Percentiles rank a stretch among this genome's conserved stretches.
Conservation (phyloP, 225 moss, liverwort and hornwort species). For the Sphagnum contortum region DNA sequence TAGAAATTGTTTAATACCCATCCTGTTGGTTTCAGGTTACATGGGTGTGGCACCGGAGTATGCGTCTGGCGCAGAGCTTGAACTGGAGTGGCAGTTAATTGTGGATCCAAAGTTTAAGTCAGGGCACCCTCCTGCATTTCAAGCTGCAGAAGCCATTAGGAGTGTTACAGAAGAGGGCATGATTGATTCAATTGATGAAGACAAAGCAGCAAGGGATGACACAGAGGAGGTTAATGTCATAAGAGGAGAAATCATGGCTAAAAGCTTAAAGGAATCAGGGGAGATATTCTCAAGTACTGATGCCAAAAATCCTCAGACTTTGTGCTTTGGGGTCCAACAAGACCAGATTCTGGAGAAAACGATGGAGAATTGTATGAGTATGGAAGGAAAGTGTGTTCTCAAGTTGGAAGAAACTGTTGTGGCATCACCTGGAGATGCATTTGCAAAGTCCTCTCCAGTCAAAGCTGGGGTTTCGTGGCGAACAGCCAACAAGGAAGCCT, state of each 20-base stretch:
- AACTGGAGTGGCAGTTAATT: slow-evolving; percentile 84
- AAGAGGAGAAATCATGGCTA: slow-evolving; percentile 30
- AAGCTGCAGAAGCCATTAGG: slow-evolving; percentile 17
- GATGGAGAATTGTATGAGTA: slow-evolving; percentile 11
- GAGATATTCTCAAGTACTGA: slow-evolving; percentile 17
- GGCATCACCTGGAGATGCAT: no score
- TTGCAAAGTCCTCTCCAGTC: slow-evolving; percentile 12
- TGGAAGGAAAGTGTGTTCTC: slow-evolving; percentile 1
- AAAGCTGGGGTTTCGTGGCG: slow-evolving; percentile 45
- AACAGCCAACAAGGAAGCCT: slow-evolving; percentile 49
- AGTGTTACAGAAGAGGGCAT: slow-evolving; percentile 13
- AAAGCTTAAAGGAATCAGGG: slow-evolving; percentile 23
- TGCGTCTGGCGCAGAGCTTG: slow-evolving; percentile 46
- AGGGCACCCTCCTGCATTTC: slow-evolving; percentile 22
- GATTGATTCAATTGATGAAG: slow-evolving; percentile 26
- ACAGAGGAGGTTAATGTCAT: slow-evolving; percentile 16
- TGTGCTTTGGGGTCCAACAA: not conserved
- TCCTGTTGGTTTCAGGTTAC: slow-evolving; percentile 21
- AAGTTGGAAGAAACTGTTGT: slow-evolving; percentile 1
- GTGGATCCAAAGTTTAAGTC: slow-evolving; percentile 65
- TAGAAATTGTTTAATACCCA: no score
- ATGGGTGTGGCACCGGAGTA: slow-evolving; percentile 55
- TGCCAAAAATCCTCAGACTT: slow-evolving; percentile 5
- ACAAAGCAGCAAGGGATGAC: slow-evolving; percentile 10
- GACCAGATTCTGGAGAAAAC: slow-evolving; percentile 11